phyloP scores from a whole-genome alignment of 2,329 filamentous ascomycete species.

The Fusarium dimerum region DNA sequence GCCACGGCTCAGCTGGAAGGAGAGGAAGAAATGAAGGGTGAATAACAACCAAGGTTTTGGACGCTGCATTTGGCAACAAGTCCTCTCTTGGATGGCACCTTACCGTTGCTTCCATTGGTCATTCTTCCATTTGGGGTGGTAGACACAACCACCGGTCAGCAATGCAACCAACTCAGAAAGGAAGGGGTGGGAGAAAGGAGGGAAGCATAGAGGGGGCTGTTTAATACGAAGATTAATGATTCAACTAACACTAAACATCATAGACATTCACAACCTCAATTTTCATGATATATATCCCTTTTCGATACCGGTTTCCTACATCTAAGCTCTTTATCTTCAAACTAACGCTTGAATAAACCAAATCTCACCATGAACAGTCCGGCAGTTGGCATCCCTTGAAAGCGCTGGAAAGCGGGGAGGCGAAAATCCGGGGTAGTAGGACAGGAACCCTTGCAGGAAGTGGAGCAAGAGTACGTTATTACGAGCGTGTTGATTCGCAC shows the following conservation, averaged over 20 bases:
- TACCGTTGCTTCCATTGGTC: slow-evolving; percentile 16
- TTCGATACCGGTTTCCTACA: no score
- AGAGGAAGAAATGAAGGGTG: slow-evolving; percentile 20
- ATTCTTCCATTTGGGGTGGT: slow-evolving; percentile 13
- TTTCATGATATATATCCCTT: no score
- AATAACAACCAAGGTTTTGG: slow-evolving; percentile 16
- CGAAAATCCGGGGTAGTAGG: slow-evolving; percentile 33
- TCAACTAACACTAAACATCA: no score
- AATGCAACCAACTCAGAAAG: slow-evolving; percentile 11
- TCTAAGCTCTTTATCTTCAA: no score
- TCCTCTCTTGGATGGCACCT: slow-evolving; percentile 22
- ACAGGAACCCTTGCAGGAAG: slow-evolving; percentile 19
- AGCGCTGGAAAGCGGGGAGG: slow-evolving; percentile 19
- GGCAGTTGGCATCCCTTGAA: slow-evolving; percentile 17
- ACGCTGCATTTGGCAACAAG: slow-evolving; percentile 24
- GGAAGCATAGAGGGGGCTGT: no score
- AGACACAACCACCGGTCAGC: slow-evolving; percentile 15
- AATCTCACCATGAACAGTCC: background rate
- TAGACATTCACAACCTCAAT: no score
- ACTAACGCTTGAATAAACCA: no score
- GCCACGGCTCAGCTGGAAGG: slow-evolving; percentile 15
- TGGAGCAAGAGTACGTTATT: slow-evolving; percentile 13
- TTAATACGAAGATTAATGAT: no score
- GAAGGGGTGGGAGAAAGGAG: background rate
- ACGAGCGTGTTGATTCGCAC: no score